Percentiles rank a stretch among this genome's conserved stretches.
These are phyloP conservation scores for Nyssa sinensis DNA, from an alignment of 148 eudicot genomes.

Conservation along the genomic window DNA sequence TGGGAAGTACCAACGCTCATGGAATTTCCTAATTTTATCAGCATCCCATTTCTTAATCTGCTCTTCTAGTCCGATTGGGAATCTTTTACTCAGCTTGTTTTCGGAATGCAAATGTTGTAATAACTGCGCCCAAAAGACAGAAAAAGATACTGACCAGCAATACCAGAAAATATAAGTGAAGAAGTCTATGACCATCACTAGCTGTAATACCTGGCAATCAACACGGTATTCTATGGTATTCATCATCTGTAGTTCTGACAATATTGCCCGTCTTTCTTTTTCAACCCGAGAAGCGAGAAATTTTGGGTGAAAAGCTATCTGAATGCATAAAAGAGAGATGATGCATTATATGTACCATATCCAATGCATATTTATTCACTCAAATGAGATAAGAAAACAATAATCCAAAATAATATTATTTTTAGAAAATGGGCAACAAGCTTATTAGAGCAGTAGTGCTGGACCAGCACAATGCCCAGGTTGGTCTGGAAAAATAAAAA, in stretches of 20 bases:
- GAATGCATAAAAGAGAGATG: constrained; percentile 18
- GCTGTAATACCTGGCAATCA: constrained; percentile 80
- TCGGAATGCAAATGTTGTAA: constrained; percentile 95
- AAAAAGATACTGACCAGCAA: not conserved
- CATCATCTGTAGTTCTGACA: constrained; percentile 99
- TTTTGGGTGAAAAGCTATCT: constrained; percentile 97
- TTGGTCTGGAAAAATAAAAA: too few species aligned
- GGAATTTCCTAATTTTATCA: constrained; percentile 91
- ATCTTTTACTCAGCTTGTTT: constrained; percentile 94
- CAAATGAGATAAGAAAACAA: not conserved
- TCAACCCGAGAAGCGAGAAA: constrained; percentile 96
- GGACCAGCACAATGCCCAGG: too few species aligned
- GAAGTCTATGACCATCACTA: constrained; percentile 5
- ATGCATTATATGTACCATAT: not conserved
- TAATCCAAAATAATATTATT: not conserved
- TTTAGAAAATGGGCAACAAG: not conserved
- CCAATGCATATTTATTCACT: not conserved
- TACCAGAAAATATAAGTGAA: not conserved
- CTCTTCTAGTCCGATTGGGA: constrained; percentile 97
- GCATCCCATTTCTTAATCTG: constrained; percentile 99
- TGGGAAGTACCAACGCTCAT: constrained; percentile 99
- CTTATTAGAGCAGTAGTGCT: not conserved
- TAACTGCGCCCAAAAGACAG: constrained; percentile 47
- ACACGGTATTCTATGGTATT: constrained; percentile 99
- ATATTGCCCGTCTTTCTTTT: constrained; percentile 96